Percentiles rank a stretch among this genome's conserved stretches.
These are phyloP conservation scores for Amphicarpaea edgeworthii DNA, from an alignment of 306 rosid species.

Conservation along the genomic window DNA sequence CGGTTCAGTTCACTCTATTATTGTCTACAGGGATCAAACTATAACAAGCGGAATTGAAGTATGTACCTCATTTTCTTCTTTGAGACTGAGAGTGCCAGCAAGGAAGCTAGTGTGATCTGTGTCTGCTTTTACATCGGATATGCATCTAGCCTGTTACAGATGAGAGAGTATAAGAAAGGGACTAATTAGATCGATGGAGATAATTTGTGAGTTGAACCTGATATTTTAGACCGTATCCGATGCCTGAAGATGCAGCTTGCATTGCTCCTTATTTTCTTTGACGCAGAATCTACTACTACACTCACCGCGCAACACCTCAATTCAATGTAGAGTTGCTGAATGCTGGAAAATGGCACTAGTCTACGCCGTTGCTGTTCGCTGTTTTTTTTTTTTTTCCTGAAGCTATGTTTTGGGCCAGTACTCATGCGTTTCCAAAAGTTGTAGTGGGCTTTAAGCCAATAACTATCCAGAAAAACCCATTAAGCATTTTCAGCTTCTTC, in stretches of 20 bases:
- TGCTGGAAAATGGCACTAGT: conserved; percentile 23
- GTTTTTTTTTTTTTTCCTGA: no score
- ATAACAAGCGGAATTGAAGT: conserved; percentile 14
- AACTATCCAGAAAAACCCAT: no score
- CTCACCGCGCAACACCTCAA: not conserved
- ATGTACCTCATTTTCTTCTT: conserved; percentile 94
- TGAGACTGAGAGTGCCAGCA: conserved; percentile 92
- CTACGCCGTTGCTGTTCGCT: not conserved
- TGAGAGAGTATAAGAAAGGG: not conserved
- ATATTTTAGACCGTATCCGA: conserved; percentile 96
- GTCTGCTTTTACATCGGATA: conserved; percentile 94
- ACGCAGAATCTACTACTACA: conserved; percentile 33
- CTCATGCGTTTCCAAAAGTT: no score
- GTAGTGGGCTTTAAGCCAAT: no score
- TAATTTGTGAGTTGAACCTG: conserved; percentile 59
- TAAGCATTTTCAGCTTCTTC: no score
- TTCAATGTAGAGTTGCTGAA: conserved; percentile 1
- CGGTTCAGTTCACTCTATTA: conserved; percentile 37
- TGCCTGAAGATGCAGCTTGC: conserved; percentile 97
- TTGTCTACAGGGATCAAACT: conserved; percentile 39
- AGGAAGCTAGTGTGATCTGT: conserved; percentile 95
- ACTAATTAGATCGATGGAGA: not conserved
- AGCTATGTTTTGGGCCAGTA: no score
- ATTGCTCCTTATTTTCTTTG: conserved; percentile 51
- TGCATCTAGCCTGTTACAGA: conserved; percentile 80